Evolutionary conservation across 768 basidiomycete genomes (phyloP).

Genomic region (Sistotremastrum suecicum): DNA sequence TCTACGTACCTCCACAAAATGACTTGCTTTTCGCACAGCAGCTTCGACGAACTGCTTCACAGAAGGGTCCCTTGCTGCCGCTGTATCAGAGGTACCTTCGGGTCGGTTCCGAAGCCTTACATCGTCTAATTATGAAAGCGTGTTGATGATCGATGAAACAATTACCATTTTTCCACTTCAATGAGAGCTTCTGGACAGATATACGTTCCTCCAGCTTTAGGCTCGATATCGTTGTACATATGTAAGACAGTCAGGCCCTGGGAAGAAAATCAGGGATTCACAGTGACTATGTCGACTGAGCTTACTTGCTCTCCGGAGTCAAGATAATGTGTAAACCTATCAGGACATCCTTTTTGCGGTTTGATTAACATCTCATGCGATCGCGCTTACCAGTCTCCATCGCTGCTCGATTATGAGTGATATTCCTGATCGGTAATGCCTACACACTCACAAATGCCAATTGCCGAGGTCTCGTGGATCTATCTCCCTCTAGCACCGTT

Average conservation of each 20-base stretch:
- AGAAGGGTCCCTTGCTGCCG: too few relatives aligned
- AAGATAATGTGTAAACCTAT: conserved; percentile 37
- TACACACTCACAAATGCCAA: conserved; percentile 50
- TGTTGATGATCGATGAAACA: too few relatives aligned
- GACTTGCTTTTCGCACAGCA: not conserved
- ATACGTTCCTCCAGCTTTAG: conserved; percentile 43
- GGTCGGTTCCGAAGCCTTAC: too few relatives aligned
- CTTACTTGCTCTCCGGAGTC: conserved; percentile 48
- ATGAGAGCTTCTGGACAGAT: conserved; percentile 44
- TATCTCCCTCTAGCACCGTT: conserved; percentile 10
- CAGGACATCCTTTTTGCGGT: not conserved
- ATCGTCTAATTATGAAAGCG: too few relatives aligned
- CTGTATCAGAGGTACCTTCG: too few relatives aligned
- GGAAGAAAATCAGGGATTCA: too few relatives aligned
- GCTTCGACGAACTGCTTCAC: too few relatives aligned
- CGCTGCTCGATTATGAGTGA: conserved; percentile 5
- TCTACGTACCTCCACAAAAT: conserved; percentile 30
- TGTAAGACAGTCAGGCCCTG: conserved; percentile 39
- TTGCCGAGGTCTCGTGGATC: conserved; percentile 36
- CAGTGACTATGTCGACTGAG: too few relatives aligned
- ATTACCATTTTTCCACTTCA: conserved; percentile 29
- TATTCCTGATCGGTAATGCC: not conserved
- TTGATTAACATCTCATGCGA: not conserved
- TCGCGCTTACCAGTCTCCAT: conserved; percentile 14
- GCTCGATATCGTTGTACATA: conserved; percentile 41